Evolutionary conservation across 371 early-diverging fungal species (phyloP).

Genomic region (Zychaea mexicana): DNA sequence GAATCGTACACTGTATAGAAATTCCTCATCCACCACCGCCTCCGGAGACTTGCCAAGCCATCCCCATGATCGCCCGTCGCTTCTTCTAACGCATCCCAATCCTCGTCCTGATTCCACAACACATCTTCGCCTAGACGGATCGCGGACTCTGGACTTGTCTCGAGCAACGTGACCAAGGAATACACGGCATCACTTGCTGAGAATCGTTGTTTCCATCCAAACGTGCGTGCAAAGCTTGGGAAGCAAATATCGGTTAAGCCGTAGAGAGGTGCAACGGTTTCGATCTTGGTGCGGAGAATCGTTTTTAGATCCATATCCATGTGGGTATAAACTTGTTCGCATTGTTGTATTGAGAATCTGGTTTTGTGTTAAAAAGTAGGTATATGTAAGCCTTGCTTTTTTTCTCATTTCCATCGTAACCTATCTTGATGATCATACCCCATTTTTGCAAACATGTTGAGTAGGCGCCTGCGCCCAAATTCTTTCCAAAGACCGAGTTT

Average conservation of each 20-base stretch:
- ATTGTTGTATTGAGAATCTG: constrained; percentile 72
- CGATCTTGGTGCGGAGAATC: constrained; percentile 66
- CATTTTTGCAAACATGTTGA: constrained; percentile 85
- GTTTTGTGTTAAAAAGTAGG: background rate
- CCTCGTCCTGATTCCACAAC: constrained; percentile 34
- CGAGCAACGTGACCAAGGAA: constrained; percentile 76
- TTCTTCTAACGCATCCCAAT: constrained; percentile 27
- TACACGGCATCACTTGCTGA: constrained; percentile 87
- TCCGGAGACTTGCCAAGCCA: constrained; percentile 26
- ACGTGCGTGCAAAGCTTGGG: constrained; percentile 80
- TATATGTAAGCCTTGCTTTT: background rate
- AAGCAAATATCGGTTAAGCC: constrained; percentile 77
- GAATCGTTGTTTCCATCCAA: constrained; percentile 74
- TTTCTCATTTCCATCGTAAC: background rate
- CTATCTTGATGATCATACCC: constrained; percentile 55
- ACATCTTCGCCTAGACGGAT: constrained; percentile 43
- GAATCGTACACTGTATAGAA: constrained; percentile 91
- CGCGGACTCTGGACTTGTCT: constrained; percentile 55
- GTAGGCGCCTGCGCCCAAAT: constrained; percentile 73
- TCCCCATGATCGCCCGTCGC: constrained; percentile 15
- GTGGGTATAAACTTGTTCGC: constrained; percentile 73
- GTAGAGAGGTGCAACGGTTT: constrained; percentile 74
- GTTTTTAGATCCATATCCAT: constrained; percentile 80
- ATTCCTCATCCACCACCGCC: constrained; percentile 69
- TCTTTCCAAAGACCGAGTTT: constrained; percentile 88